These are phyloP conservation scores for Populus hybrid DNA, from an alignment of 441 rosid species.

Conservation along the genomic window DNA sequence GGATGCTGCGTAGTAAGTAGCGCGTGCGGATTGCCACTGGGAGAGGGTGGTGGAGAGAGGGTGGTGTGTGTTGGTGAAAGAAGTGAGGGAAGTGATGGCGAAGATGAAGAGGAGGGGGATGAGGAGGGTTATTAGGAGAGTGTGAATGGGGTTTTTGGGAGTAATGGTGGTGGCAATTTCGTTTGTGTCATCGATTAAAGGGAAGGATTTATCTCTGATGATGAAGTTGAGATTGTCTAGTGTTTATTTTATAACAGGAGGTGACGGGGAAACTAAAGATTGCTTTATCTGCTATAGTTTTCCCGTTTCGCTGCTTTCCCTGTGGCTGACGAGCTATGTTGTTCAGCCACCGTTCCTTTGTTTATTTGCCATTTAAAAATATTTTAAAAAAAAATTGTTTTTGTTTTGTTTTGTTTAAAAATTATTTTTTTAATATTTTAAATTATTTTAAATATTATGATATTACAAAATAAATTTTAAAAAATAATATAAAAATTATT, in stretches of 20 bases:
- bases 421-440: no score
- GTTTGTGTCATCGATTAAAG: neutral
- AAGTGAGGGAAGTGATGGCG: conserved; percentile 39
- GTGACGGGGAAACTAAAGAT: neutral
- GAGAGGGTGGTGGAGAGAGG: conserved; percentile 37
- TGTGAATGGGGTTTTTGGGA: conserved; percentile 13
- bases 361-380: no score
- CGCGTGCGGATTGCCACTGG: conserved; percentile 80
- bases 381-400: no score
- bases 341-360: no score
- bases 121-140: conserved; percentile 11
- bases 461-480: no score
- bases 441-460: no score
- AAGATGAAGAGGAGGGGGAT: conserved; percentile 9
- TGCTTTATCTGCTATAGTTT: neutral
- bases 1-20: conserved; percentile 86
- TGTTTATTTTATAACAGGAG: neutral
- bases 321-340: no score
- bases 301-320: no score
- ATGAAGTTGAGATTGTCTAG: neutral
- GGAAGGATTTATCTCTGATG: neutral
- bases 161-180: neutral
- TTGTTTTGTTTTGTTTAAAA: no score
- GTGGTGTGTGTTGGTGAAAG: conserved; percentile 37
- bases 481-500: no score